Evolutionary conservation across 1,139 yeast genomes (phyloP).

Genomic region (Geotrichum candidum): DNA sequence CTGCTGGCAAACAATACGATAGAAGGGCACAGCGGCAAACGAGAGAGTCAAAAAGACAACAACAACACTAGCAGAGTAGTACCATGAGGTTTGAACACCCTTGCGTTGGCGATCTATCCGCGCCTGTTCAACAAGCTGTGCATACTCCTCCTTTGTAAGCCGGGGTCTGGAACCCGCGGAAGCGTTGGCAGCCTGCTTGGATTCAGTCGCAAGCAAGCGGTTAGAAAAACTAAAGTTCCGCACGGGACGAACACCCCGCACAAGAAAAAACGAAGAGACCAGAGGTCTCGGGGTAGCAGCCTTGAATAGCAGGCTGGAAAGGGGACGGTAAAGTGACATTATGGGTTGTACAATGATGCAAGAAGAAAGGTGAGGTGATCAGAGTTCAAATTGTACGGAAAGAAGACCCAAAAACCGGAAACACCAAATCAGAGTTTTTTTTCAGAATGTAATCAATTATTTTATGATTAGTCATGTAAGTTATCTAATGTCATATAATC

Average conservation of each 20-base stretch:
- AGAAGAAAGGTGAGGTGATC: not conserved
- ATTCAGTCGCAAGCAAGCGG: not conserved
- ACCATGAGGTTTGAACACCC: constrained; percentile 49
- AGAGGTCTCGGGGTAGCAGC: not conserved
- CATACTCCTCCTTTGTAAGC: constrained; percentile 17
- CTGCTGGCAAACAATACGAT: constrained; percentile 85
- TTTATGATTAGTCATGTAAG: not conserved
- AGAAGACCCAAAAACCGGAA: not conserved
- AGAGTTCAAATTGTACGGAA: not conserved
- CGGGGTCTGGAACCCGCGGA: not conserved
- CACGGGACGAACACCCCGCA: not conserved
- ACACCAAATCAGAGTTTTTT: not conserved
- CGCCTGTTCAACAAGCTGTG: constrained; percentile 30
- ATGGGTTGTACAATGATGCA: not conserved
- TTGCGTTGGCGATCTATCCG: constrained; percentile 32
- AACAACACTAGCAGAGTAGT: constrained; percentile 67
- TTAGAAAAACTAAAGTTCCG: not conserved
- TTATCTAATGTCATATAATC: no score
- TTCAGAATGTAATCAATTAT: not conserved
- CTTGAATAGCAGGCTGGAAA: not conserved
- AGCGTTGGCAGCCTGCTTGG: constrained; percentile 3
- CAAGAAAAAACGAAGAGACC: not conserved
- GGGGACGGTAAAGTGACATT: not conserved
- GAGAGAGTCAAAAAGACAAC: constrained; percentile 72
- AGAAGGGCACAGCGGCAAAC: constrained; percentile 89